phyloP scores from a whole-genome alignment of 352 stramenopile species.

The Phytophthora tubulina region DNA sequence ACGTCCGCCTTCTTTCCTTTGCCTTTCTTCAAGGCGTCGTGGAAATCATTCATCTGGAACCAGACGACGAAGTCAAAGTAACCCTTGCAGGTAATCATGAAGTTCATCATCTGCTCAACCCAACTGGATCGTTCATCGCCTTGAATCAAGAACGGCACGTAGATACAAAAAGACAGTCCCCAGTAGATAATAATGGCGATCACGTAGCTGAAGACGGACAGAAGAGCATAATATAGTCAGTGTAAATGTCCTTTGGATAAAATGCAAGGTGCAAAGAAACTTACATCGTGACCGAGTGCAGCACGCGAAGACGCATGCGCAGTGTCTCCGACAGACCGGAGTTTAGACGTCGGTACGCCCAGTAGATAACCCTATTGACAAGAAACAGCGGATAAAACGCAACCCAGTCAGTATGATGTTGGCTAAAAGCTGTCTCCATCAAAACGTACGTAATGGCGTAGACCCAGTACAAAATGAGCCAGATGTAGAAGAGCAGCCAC shows the following conservation, averaged over 20 bases:
- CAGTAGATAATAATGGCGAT: slow-evolving; percentile 94
- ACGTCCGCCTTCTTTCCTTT: slow-evolving; percentile 71
- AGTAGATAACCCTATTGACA: slow-evolving; percentile 74
- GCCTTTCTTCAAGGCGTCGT: slow-evolving; percentile 52
- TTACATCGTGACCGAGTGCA: slow-evolving; percentile 91
- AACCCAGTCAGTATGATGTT: slow-evolving; percentile 9
- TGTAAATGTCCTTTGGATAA: slow-evolving; percentile 3
- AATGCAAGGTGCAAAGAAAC: slow-evolving; percentile 21
- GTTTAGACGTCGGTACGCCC: slow-evolving; percentile 83
- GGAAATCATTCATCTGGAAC: slow-evolving; percentile 92
- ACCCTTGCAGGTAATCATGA: slow-evolving; percentile 92
- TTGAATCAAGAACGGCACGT: slow-evolving; percentile 87
- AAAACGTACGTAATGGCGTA: slow-evolving; percentile 78
- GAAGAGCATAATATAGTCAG: neutral
- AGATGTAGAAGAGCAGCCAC: slow-evolving; percentile 89
- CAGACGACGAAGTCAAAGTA: slow-evolving; percentile 92
- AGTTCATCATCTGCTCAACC: slow-evolving; percentile 88
- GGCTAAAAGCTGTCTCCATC: neutral
- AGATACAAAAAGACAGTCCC: slow-evolving; percentile 86
- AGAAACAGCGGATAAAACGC: slow-evolving; percentile 1
- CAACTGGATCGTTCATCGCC: slow-evolving; percentile 50
- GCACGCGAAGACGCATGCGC: slow-evolving; percentile 84
- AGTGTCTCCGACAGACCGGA: slow-evolving; percentile 87
- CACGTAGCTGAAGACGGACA: slow-evolving; percentile 64
- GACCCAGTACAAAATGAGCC: slow-evolving; percentile 88